Evolutionary conservation across 1,284 basidiomycete species (phyloP).

Genomic region (Ustilago bromivora): DNA sequence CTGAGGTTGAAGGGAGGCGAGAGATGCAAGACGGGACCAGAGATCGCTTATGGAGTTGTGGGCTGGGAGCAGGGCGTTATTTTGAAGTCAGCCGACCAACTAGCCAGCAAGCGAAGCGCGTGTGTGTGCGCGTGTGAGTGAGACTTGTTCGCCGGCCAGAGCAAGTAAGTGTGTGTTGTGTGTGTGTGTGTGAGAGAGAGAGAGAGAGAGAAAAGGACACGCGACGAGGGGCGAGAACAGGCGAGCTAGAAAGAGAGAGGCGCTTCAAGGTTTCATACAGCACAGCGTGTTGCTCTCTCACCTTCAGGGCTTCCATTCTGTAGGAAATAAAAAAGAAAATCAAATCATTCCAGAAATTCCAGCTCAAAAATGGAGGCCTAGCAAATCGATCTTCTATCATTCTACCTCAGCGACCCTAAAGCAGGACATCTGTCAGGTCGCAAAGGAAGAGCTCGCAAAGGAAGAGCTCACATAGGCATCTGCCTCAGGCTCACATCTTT

Average conservation of each 20-base stretch:
- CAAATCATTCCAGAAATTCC: neutral
- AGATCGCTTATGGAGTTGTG: neutral
- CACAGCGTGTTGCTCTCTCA: neutral
- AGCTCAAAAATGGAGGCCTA: neutral
- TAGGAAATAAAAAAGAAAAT: neutral
- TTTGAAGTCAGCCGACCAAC: neutral
- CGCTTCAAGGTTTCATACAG: neutral
- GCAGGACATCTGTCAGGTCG: too few relatives aligned
- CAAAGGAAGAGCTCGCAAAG: too few relatives aligned
- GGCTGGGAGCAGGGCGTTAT: slow-evolving; percentile 5
- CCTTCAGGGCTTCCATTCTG: neutral
- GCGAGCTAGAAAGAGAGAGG: neutral
- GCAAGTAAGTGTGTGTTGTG: neutral
- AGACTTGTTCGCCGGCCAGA: neutral
- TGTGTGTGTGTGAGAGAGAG: neutral
- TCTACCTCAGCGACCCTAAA: too few relatives aligned
- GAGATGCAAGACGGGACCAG: neutral
- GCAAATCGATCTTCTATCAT: too few relatives aligned
- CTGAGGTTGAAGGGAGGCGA: neutral
- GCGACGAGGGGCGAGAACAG: neutral
- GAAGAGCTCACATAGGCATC: too few relatives aligned
- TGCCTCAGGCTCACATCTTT: neutral
- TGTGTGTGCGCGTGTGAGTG: slow-evolving; percentile 20
- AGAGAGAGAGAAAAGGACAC: neutral
- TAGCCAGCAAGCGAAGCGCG: neutral